phyloP scores from a whole-genome alignment of 441 rosid genomes.

The Croton laevigatus region DNA sequence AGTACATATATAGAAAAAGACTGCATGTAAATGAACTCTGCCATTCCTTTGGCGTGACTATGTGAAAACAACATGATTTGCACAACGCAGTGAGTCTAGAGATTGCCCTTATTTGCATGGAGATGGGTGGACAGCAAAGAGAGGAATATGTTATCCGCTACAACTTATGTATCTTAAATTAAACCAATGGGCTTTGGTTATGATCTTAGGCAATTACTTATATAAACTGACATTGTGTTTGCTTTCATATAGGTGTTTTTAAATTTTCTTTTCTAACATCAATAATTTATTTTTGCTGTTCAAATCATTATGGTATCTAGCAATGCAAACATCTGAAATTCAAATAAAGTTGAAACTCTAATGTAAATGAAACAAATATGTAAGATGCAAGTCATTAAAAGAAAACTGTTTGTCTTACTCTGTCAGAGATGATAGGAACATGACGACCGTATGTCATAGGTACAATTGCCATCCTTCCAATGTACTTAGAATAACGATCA shows the following conservation, averaged over 20 bases:
- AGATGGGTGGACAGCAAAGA: background rate
- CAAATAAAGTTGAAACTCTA: background rate
- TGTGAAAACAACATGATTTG: background rate
- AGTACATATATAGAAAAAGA: background rate
- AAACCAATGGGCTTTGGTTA: background rate
- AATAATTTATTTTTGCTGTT: background rate
- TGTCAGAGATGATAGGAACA: constrained; percentile 86
- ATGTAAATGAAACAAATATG: background rate
- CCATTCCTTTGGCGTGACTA: background rate
- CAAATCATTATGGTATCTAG: background rate
- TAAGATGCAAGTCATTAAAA: constrained; percentile 11
- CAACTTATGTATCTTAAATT: background rate
- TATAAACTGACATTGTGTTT: background rate
- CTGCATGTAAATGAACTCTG: background rate
- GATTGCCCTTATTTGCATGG: background rate
- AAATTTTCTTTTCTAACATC: background rate
- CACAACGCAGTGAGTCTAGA: background rate
- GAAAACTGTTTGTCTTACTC: constrained; percentile 40
- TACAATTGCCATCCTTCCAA: constrained; percentile 88
- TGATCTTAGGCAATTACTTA: background rate
- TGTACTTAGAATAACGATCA: constrained; percentile 77
- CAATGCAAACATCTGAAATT: background rate
- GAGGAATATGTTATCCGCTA: background rate
- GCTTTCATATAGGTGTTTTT: background rate
- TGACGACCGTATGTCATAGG: constrained; percentile 99